Evolutionary conservation across 2,329 filamentous ascomycete species (phyloP).

Genomic region (Arthrobotrys entomopaga): DNA sequence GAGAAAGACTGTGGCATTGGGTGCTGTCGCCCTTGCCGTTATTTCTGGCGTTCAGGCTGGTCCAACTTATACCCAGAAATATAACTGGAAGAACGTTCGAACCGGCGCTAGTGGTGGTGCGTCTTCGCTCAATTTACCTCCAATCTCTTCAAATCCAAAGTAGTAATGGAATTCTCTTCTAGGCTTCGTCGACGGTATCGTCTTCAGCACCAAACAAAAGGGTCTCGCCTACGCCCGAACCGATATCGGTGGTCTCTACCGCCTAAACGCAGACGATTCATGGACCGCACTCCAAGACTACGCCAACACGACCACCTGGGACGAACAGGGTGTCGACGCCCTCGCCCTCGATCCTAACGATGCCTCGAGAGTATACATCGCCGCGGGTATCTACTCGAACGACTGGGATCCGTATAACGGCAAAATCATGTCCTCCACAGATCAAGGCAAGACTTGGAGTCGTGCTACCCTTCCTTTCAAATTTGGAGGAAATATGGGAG

Average conservation of each 20-base stretch:
- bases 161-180: not conserved
- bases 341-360: conserved; percentile 69
- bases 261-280: conserved; percentile 68
- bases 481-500: conserved; percentile 72
- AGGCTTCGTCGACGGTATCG: conserved; percentile 68
- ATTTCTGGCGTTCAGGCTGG: conserved; percentile 32
- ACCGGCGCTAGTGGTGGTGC: conserved; percentile 68
- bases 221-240: conserved; percentile 69
- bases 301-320: conserved; percentile 65
- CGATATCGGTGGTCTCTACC: conserved; percentile 70
- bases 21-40: conserved; percentile 24
- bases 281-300: conserved; percentile 69
- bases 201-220: conserved; percentile 65
- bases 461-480: conserved; percentile 68
- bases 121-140: conserved; percentile 2
- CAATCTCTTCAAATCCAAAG: not conserved
- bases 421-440: conserved; percentile 68
- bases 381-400: conserved; percentile 70
- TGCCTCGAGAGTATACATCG: conserved; percentile 67
- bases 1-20: conserved; percentile 20
- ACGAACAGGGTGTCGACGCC: conserved; percentile 69
- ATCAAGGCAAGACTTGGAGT: conserved; percentile 68
- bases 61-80: conserved; percentile 56
- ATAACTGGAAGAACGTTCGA: conserved; percentile 66
- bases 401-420: conserved; percentile 70